A percentile compares a stretch with the other conserved stretches of the same genome.
Evolutionary conservation across 768 basidiomycete genomes (phyloP).

Genomic region (Boletellus ananiceps): DNA sequence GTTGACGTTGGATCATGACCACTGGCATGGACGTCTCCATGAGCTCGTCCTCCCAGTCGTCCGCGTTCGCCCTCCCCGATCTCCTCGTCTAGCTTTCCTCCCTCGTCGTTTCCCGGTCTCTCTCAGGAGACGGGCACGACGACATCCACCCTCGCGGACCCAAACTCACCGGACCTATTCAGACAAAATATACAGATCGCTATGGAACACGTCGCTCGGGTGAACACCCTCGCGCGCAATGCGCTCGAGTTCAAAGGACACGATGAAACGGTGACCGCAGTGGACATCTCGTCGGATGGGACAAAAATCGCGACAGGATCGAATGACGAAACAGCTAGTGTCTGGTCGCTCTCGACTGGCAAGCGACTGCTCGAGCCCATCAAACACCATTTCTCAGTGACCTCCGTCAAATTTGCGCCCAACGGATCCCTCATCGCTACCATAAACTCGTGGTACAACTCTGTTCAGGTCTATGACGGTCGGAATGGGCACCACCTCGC

Average conservation of each 20-base stretch:
- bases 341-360: constrained; percentile 3
- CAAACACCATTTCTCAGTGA: too few relatives aligned
- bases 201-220: constrained; percentile 44
- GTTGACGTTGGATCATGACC: too few relatives aligned
- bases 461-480: background rate
- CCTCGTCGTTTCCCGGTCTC: constrained; percentile 15
- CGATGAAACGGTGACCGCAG: background rate
- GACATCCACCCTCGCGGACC: constrained; percentile 34
- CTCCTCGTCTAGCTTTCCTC: background rate
- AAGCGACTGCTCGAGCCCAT: constrained; percentile 4
- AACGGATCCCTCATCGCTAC: background rate
- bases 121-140: constrained; percentile 25
- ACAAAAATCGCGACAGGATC: constrained; percentile 5
- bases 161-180: constrained; percentile 59
- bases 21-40: constrained; percentile 8
- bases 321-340: background rate
- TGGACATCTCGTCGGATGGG: constrained; percentile 13
- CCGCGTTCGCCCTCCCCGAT: constrained; percentile 18
- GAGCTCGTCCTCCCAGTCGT: constrained; percentile 16
- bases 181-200: constrained; percentile 50
- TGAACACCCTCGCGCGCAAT: constrained; percentile 46
- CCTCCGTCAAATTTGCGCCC: background rate
- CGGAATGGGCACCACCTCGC: background rate
- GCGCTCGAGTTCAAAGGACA: constrained; percentile 20
- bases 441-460: background rate